Base-by-base conservation (phyloP, 2,329 filamentous ascomycete genomes). In the Fusarium foetens region DNA sequence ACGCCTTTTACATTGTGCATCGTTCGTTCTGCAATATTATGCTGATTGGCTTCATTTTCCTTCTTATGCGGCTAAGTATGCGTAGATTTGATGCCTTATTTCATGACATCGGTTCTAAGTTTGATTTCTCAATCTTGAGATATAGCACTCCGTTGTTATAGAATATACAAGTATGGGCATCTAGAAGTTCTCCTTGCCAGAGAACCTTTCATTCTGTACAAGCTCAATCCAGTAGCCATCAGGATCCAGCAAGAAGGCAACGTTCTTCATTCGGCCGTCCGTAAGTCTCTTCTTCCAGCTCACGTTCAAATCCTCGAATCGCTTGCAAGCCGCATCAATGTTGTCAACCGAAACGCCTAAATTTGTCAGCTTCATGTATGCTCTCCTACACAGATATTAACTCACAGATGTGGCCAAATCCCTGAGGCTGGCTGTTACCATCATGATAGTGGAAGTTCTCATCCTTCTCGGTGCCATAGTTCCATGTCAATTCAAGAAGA, bases 281-380 rank as follows among this genome's bases (percentile, higher is more conserved):
- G 94, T 97, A 69, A 98, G 87, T 73, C 93, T 88, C 90, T 98
- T 98, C 90, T 97, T 97, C 94, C 94, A 99, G 82, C 88, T 91
- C 61, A 95, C 92, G 10, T 92, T 89, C 79, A 93, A 85, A 61
- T 90, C 89, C 80, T 98, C 96, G 75, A 98, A 95, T 19, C 95
- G 89, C 79, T 91, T 84, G 83, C 95, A 98, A 14, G 96, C 95
- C 12, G 92, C 92, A 58, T 96, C 91, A n/a, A 98, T 80, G 79
- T 97, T 90, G 79, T 98, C 95, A 17, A 98, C 95, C 3, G 92
- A 87, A 58, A 98, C 84, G 79, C 90, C 91, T 93, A 55, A n/a
- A n/a, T 11, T 12, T 27, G 58, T 81, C 35, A 80, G 77, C 63
- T 16, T 35, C 46, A 35, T 31, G n/a, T 25, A 49, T 23, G 2